Percentiles rank a stretch among this genome's conserved stretches.
Conservation (phyloP, 164 flowering plant genomes). For the Vitis riparia region DNA sequence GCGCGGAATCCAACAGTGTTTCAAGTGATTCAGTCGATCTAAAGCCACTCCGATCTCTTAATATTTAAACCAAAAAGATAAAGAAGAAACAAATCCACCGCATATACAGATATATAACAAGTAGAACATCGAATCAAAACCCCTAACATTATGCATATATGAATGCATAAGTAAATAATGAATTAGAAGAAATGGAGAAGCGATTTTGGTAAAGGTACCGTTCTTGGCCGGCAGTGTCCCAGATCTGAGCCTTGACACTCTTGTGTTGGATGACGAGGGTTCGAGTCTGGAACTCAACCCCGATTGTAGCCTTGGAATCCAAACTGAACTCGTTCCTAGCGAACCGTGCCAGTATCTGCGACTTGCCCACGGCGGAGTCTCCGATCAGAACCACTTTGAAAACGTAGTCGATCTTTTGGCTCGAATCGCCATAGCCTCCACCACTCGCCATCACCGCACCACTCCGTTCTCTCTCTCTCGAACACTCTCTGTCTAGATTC, state of each 20-base stretch:
- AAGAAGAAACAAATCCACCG: no score
- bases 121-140: not conserved
- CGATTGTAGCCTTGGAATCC: slow-evolving; percentile 82
- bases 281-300: slow-evolving; percentile 81
- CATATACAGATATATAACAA: not conserved
- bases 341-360: slow-evolving; percentile 76
- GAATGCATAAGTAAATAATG: not conserved
- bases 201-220: slow-evolving; percentile 28
- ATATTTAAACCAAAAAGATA: not conserved
- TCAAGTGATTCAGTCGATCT: not conserved
- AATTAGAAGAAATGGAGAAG: not conserved
- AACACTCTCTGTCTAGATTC: not conserved
- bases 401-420: slow-evolving; percentile 80
- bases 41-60: not conserved
- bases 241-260: slow-evolving; percentile 91
- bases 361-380: slow-evolving; percentile 87
- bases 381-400: slow-evolving; percentile 84
- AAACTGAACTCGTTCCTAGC: slow-evolving; percentile 77
- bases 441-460: slow-evolving; percentile 34
- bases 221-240: slow-evolving; percentile 96
- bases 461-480: slow-evolving; percentile 4
- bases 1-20: not conserved
- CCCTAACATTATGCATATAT: no score
- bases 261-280: slow-evolving; percentile 70
- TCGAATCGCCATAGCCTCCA: slow-evolving; percentile 53